Conservation (phyloP, 2,329 filamentous ascomycete species). For the Phaeosphaeriaceae sp. region DNA sequence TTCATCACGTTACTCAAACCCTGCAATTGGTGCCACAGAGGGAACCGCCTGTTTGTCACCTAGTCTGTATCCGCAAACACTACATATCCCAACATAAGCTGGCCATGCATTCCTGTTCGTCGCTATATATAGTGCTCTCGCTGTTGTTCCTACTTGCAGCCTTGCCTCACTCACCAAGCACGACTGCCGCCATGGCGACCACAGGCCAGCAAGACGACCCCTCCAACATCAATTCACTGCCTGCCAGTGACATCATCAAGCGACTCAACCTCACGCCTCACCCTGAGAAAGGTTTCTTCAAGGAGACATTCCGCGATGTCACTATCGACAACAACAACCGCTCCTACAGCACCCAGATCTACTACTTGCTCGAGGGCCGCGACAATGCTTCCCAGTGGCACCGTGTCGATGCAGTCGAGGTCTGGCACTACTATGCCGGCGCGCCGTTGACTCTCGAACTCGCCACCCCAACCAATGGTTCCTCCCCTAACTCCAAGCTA, state of each 20-base stretch:
- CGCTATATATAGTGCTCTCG: neutral
- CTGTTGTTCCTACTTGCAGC: neutral
- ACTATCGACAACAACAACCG: slow-evolving; percentile 41
- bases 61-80: neutral
- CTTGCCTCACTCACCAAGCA: neutral
- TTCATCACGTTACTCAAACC: neutral
- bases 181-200: slow-evolving; percentile 1
- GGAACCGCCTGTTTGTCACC: neutral
- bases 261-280: slow-evolving; percentile 54
- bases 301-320: slow-evolving; percentile 56
- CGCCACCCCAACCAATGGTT: slow-evolving; percentile 36
- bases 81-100: neutral
- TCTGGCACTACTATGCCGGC: slow-evolving; percentile 63
- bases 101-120: neutral
- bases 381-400: slow-evolving; percentile 57
- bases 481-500: neutral
- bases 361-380: slow-evolving; percentile 59
- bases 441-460: slow-evolving; percentile 57
- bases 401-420: slow-evolving; percentile 56
- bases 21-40: neutral
- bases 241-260: slow-evolving; percentile 50
- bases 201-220: neutral
- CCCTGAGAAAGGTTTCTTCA: slow-evolving; percentile 58
- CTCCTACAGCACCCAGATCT: slow-evolving; percentile 58
- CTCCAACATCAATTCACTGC: neutral